Base-by-base conservation (phyloP, 2,329 filamentous ascomycete genomes). In the Zymoseptoria brevis region DNA sequence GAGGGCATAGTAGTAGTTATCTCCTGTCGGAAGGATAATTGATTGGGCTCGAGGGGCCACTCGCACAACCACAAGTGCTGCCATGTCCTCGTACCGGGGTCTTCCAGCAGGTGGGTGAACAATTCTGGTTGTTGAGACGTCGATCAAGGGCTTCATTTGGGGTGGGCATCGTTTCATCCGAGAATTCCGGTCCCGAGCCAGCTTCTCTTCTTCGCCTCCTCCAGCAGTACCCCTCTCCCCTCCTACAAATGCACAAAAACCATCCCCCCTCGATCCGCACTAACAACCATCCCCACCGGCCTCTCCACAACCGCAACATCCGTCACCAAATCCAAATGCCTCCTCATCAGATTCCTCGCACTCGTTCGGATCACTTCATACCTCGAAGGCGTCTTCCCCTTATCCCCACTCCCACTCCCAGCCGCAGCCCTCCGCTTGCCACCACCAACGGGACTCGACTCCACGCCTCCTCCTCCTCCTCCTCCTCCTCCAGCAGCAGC, bases 221-320 rank as follows among this genome's bases (percentile, higher is more conserved):
- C 35, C 35, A 41, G 35, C 35, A 4, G 35, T 9, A 16, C 35
- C 35, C 11, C 8, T 4, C 2, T 9, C 35, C 35, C 35, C 19
- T 5, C 6, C 63, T 57, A 86, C 71, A 83, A 82, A 72, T 85
- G 96, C 56, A 96, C 86, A 79, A 94, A 96, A 52, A 97, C 85
- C 72, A 93, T 87, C 0, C 94, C 94, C 48, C 87, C 89, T 67
- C 93, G 81, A 78, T 99, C 94, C 57, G 88, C 92, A 65, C 89
- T 95, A 54, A 97, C 81, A 35, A 92, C 88, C 90, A 97, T 96
- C 4, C 88, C 88, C 73, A 96, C 96, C 22, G 94, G 94, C 64
- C 84, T 81, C 77, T 96, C 90, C 66, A 99, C 74, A 69, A 97
- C 77, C n/a, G 88, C 88, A 66, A 96, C 86, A 75, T 97, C 93